A percentile compares a stretch with the other conserved stretches of the same genome.
Conservation (phyloP, 2,329 filamentous ascomycete species). For the Ilyonectria mors-panacis region DNA sequence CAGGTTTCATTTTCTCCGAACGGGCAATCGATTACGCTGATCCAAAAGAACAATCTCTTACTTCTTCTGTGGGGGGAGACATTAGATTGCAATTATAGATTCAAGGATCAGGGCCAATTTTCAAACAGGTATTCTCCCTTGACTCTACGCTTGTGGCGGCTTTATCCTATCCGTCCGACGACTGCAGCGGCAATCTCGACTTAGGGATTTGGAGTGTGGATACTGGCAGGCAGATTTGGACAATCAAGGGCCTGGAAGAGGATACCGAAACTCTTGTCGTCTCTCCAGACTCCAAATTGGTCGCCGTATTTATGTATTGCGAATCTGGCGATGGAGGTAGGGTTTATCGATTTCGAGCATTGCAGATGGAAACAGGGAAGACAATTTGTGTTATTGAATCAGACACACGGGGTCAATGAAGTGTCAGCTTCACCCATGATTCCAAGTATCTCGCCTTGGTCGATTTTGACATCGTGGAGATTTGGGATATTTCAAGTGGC, state of each 20-base stretch:
- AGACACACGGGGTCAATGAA: neutral
- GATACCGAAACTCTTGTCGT: neutral
- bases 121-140: neutral
- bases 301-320: neutral
- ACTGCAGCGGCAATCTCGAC: too few species aligned
- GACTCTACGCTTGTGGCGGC: constrained; percentile 8
- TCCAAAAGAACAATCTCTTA: too few species aligned
- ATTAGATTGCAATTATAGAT: neutral
- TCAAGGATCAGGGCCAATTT: neutral
- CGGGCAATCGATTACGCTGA: neutral
- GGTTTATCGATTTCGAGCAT: neutral
- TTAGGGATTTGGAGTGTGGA: neutral
- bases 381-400: neutral
- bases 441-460: neutral
- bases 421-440: neutral
- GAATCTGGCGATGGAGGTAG: neutral
- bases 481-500: neutral
- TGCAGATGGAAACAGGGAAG: neutral
- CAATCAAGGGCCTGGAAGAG: too few species aligned
- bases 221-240: neutral
- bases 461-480: neutral
- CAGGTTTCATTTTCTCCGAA: neutral
- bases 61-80: neutral
- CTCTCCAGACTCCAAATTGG: neutral
- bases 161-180: neutral